Base-by-base conservation (phyloP, 345 rosid genomes). In the Eucalyptus curtisii region DNA sequence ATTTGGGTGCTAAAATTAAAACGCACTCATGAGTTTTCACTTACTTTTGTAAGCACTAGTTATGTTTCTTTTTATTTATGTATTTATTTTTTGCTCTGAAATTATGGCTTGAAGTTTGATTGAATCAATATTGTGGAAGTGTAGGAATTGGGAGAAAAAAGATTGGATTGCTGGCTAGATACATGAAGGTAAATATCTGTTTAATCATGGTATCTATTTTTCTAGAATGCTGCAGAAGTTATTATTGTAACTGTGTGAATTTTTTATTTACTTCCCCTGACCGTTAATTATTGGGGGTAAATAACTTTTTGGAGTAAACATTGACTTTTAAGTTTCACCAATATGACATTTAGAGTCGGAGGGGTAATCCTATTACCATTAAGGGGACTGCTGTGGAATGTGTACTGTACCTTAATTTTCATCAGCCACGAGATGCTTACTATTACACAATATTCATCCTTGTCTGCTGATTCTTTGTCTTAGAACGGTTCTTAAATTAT, bases 151-250 rank as follows among this genome's bases (percentile, higher is more conserved):
- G 94, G 76, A 91, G 90, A 87, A 93, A 93, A 89, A 95, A 93
- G 91, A 94, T 93, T 89, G 98, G 99, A 88, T 93, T 95, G 87
- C 93, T 97, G 94, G 93, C 97, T 90, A 93, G 96, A 89, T 97
- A 97, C 90, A 97, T 97, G 99, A 96, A 93, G 98, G 99, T 97
- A 94, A 87, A 87, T 85, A 89, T 48, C 82, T 76, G 82, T 40
- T 44, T 61, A n/a, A 37, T 57, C 81, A 59, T 89, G 44, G 52
- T 61, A 30, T 47, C n/a, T 47, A 85, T 45, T 47, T 40, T 49
- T 71, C 25, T 45, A 30, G 10, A 76, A 76, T 24, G 47, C 82
- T 76, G 47, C 47, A 17, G 40, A 68, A 68, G 24, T 42, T 40
- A 76, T 13, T 76, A 11, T 76, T 20, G 82, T 40, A 37, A 76